A percentile compares a stretch with the other conserved stretches of the same genome.
These are phyloP conservation scores for Stagonosporopsis chrysanthemi DNA, from an alignment of 2,329 filamentous ascomycete genomes.

Conservation along the genomic window DNA sequence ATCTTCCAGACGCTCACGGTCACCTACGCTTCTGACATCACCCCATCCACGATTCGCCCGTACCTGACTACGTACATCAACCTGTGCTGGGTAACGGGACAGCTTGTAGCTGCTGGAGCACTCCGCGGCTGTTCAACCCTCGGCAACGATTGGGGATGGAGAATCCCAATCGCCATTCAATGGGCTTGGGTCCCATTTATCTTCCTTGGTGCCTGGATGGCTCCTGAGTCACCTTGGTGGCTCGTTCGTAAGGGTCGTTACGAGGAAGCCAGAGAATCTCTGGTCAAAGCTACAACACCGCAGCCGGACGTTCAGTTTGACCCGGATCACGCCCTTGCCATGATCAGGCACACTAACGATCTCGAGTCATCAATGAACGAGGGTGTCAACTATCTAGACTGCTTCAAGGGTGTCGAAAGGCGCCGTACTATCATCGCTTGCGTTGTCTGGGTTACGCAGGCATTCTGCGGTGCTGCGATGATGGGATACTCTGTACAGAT, in stretches of 20 bases:
- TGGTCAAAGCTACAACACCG: slow-evolving; percentile 55
- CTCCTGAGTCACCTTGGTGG: slow-evolving; percentile 61
- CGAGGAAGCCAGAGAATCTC: slow-evolving; percentile 54
- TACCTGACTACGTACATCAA: slow-evolving; percentile 67
- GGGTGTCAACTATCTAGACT: slow-evolving; percentile 57
- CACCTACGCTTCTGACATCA: slow-evolving; percentile 57
- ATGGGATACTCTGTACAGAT: slow-evolving; percentile 37
- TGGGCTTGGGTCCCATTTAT: slow-evolving; percentile 70
- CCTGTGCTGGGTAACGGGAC: slow-evolving; percentile 72
- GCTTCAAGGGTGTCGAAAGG: slow-evolving; percentile 62
- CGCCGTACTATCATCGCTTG: slow-evolving; percentile 63
- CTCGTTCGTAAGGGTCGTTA: slow-evolving; percentile 54
- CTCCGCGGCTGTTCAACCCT: slow-evolving; percentile 66
- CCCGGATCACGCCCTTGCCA: slow-evolving; percentile 56
- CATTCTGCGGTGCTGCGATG: slow-evolving; percentile 57
- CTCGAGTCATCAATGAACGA: slow-evolving; percentile 56
- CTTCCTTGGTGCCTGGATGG: slow-evolving; percentile 37
- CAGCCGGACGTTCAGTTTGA: slow-evolving; percentile 34
- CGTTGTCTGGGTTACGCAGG: slow-evolving; percentile 64
- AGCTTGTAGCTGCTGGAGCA: slow-evolving; percentile 72
- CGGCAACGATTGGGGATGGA: slow-evolving; percentile 69
- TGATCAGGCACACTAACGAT: slow-evolving; percentile 64
- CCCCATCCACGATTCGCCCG: slow-evolving; percentile 69
- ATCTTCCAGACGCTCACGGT: slow-evolving; percentile 19
- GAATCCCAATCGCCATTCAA: slow-evolving; percentile 70